phyloP scores from a whole-genome alignment of 257 asterid species.

The Prunella vulgaris region DNA sequence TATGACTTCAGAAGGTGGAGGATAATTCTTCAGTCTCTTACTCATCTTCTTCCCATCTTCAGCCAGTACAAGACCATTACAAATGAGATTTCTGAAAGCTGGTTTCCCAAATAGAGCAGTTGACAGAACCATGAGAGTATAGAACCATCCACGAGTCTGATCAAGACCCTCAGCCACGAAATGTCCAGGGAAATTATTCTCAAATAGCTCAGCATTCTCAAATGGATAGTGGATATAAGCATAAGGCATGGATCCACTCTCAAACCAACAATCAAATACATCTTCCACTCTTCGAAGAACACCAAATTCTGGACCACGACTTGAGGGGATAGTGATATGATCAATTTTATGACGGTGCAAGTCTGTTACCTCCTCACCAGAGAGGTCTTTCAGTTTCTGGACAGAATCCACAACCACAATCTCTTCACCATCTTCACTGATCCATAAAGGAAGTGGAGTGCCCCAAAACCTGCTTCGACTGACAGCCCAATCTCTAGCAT shows the following conservation, averaged over 20 bases:
- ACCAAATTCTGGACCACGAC: constrained; percentile 79
- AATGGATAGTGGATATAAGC: constrained; percentile 97
- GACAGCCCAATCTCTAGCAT: constrained; percentile 98
- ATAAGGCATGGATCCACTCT: constrained; percentile 99
- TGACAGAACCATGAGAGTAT: constrained; percentile 96
- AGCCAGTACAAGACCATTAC: constrained; percentile 97
- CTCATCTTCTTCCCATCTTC: constrained; percentile 99
- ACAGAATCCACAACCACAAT: constrained; percentile 83
- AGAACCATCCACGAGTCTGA: constrained; percentile 99
- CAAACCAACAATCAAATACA: constrained; percentile 99
- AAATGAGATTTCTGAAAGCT: constrained; percentile 93
- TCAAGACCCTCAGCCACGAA: constrained; percentile 99
- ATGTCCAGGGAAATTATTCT: constrained; percentile 95
- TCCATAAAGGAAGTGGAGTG: constrained; percentile 96
- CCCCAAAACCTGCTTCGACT: constrained; percentile 99
- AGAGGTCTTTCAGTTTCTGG: constrained; percentile 74
- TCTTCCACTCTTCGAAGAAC: constrained; percentile 92
- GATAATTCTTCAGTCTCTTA: constrained; percentile 87
- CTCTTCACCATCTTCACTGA: constrained; percentile 86
- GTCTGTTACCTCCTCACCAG: constrained; percentile 84
- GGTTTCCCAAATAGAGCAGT: constrained; percentile 97
- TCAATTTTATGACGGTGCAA: constrained; percentile 93
- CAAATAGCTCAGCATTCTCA: constrained; percentile 82
- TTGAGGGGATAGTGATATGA: constrained; percentile 87
- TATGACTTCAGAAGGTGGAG: constrained; percentile 90